phyloP scores from a whole-genome alignment of 2,329 filamentous ascomycete genomes.

The Fusarium piperis region DNA sequence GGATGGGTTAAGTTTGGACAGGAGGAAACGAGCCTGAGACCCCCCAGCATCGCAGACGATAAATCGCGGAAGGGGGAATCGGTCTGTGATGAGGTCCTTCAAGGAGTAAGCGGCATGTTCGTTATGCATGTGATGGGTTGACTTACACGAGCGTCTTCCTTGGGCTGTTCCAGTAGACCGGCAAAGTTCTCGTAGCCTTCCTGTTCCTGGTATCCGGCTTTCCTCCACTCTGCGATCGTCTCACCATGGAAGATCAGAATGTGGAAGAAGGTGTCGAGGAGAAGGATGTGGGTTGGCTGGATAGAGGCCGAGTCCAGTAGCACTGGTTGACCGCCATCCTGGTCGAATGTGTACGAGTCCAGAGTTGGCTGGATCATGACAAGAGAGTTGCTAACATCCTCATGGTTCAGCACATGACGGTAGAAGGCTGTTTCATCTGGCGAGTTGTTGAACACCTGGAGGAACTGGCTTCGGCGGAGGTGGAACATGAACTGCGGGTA shows the following conservation, averaged over 20 bases:
- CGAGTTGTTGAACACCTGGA: slow-evolving; percentile 99
- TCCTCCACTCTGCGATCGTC: slow-evolving; percentile 97
- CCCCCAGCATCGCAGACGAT: slow-evolving; percentile 99
- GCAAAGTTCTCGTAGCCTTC: slow-evolving; percentile 98
- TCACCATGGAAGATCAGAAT: slow-evolving; percentile 99
- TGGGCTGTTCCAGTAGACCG: slow-evolving; percentile 86
- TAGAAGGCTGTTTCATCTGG: slow-evolving; percentile 99
- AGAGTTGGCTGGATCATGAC: slow-evolving; percentile 99
- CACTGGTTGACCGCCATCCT: slow-evolving; percentile 93
- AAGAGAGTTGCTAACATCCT: slow-evolving; percentile 95
- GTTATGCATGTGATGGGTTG: not conserved
- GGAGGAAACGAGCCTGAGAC: slow-evolving; percentile 94
- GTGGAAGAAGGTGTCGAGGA: slow-evolving; percentile 99
- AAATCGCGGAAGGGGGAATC: slow-evolving; percentile 97
- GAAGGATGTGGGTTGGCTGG: slow-evolving; percentile 89
- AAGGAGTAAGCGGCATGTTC: slow-evolving; percentile 36
- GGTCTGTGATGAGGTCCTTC: slow-evolving; percentile 94
- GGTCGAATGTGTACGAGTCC: slow-evolving; percentile 96
- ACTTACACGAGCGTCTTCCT: slow-evolving; percentile 92
- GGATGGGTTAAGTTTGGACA: slow-evolving; percentile 96
- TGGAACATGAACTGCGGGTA: slow-evolving; percentile 99
- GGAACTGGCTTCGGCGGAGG: slow-evolving; percentile 92
- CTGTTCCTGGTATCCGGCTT: slow-evolving; percentile 97
- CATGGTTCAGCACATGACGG: slow-evolving; percentile 94
- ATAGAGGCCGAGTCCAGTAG: slow-evolving; percentile 96